phyloP scores from a whole-genome alignment of 257 asterid species.

The Przewalskia tangutica region DNA sequence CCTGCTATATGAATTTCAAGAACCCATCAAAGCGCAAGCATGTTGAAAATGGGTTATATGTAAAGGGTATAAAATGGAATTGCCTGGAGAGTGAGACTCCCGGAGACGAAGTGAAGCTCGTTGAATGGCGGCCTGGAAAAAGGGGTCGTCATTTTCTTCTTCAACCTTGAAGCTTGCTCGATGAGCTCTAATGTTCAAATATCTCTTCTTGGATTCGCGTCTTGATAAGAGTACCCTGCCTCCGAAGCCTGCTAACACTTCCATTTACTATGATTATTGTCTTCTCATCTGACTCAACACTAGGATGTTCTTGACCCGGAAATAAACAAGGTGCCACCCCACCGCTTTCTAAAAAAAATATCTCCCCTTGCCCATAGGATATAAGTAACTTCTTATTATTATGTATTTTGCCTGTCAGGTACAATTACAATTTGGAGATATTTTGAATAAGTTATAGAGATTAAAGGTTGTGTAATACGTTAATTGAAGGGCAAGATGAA shows the following conservation, averaged over 20 bases:
- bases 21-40: background rate
- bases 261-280: conserved; percentile 1
- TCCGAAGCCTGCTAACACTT: conserved; percentile 9
- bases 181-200: conserved; percentile 11
- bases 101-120: conserved; percentile 54
- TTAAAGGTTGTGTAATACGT: too few relatives aligned
- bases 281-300: too few relatives aligned
- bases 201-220: conserved; percentile 6
- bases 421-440: too few relatives aligned
- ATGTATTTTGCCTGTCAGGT: too few relatives aligned
- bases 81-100: conserved; percentile 69
- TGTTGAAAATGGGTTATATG: background rate
- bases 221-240: conserved; percentile 3
- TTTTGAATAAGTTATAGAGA: too few relatives aligned
- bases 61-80: background rate
- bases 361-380: too few relatives aligned
- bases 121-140: conserved; percentile 30
- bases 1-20: background rate
- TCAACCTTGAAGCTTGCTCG: conserved; percentile 8
- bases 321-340: too few relatives aligned
- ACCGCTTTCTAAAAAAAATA: too few relatives aligned
- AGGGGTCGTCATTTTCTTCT: conserved; percentile 9
- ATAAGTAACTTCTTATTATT: too few relatives aligned
- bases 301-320: too few relatives aligned
- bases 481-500: too few relatives aligned